Conservation (phyloP, 208 protist species). For the Herpetomonas muscarum region DNA sequence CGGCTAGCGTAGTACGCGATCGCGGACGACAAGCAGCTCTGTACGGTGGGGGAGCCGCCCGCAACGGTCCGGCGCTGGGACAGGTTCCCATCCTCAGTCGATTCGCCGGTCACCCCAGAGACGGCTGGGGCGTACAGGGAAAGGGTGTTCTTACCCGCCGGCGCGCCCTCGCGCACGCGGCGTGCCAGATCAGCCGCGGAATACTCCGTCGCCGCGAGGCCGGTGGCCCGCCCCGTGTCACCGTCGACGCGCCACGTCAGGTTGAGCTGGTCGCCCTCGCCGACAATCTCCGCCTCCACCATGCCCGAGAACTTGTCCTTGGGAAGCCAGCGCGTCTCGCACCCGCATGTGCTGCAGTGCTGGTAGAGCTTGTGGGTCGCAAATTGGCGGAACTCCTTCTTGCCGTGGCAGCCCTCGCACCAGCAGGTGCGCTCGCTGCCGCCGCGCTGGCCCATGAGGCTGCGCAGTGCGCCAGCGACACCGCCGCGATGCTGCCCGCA, state of each 20-base stretch:
- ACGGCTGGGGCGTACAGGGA: not conserved
- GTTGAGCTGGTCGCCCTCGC: conserved; percentile 52
- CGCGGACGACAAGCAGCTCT: conserved; percentile 42
- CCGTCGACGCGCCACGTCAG: conserved; percentile 46
- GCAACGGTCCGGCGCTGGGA: conserved; percentile 1
- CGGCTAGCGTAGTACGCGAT: conserved; percentile 72
- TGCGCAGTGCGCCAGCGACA: conserved; percentile 7
- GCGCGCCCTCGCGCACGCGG: conserved; percentile 7
- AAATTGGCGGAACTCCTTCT: conserved; percentile 43
- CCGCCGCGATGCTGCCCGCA: conserved; percentile 54
- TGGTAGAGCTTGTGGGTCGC: conserved; percentile 29
- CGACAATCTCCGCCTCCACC: conserved; percentile 47
- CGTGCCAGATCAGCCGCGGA: conserved; percentile 33
- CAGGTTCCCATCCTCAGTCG: not conserved
- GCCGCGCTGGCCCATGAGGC: not conserved
- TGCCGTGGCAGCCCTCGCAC: conserved; percentile 47
- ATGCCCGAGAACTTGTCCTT: conserved; percentile 38
- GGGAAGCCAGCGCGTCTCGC: conserved; percentile 61
- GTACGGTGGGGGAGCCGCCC: not conserved
- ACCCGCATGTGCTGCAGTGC: conserved; percentile 44
- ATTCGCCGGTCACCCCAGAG: not conserved
- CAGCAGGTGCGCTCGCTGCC: conserved; percentile 10
- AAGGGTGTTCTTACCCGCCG: not conserved
- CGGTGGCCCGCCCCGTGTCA: conserved; percentile 15
- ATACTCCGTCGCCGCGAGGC: conserved; percentile 37